Base-by-base conservation (phyloP, 495 filamentous ascomycete genomes). In the Trichocladium antarcticum region DNA sequence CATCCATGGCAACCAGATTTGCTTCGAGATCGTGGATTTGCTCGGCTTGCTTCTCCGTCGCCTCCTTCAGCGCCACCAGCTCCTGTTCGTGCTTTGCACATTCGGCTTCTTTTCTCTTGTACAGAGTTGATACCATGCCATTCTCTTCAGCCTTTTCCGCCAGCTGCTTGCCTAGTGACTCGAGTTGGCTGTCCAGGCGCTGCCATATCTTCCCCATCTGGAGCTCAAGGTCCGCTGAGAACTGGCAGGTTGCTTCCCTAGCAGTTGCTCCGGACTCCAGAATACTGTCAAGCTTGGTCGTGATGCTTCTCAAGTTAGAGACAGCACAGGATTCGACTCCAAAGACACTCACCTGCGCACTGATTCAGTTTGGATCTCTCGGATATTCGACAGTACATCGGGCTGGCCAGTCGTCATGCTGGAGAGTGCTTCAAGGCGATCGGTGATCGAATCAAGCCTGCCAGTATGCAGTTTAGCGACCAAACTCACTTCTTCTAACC, bases 101-200 rank as follows among this genome's bases (percentile, higher is more conserved):
- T 35, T 49, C 40, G 5, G 37, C 28, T 32, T 58, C 56, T 22
- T 57, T 52, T 9, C 51, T 48, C 20, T 55, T 51, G 21, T 57
- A 39, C 12, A 52, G 50, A 1, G 50, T 31, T 1, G 48, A 34
- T 14, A 60, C 42, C 32, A 48, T 56, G 16, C 47, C 53, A 20
- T 59, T 60, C 38, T 61, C 61, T 21, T 57, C 46, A 14, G 29
- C 44, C 34, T 51, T 59, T 12, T 56, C 35, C 5, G 45, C 44
- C 12, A 63, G 36, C 15, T 58, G 54, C n/a, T 49, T 42, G 19
- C 19, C 29, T 17, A 62, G 19, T 5, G 51, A 42, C 8, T 59
- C 54, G 17, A 57, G 29, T 19, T 52, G 53, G 6, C 35, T 29
- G 32, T 58, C 47, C 7, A 62, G 44, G 10, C 53, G 55, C 27